Evolutionary conservation across 2,329 filamentous ascomycete species (phyloP).

Genomic region (Thelonectria discophora): DNA sequence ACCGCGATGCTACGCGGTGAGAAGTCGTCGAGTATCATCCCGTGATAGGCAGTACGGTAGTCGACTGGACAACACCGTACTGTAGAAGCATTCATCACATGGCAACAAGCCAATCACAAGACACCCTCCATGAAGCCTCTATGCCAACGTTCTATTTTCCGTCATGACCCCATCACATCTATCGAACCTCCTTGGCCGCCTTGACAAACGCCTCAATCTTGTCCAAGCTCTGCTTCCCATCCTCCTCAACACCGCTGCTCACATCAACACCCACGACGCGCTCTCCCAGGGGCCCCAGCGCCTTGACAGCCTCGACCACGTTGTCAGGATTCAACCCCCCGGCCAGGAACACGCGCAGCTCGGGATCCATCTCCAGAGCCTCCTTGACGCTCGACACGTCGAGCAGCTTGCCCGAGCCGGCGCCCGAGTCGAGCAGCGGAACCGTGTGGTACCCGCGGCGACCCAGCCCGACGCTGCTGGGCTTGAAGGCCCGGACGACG

Average conservation of each 20-base stretch:
- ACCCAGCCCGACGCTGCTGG: constrained; percentile 75
- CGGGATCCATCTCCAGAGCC: constrained; percentile 71
- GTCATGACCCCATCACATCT: constrained; percentile 30
- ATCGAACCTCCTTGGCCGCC: constrained; percentile 71
- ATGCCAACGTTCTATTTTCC: background rate
- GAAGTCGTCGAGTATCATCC: constrained; percentile 12
- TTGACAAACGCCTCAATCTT: constrained; percentile 85
- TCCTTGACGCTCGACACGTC: constrained; percentile 75
- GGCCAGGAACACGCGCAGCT: constrained; percentile 81
- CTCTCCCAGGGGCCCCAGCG: constrained; percentile 66
- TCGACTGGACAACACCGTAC: background rate
- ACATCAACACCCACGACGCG: constrained; percentile 88
- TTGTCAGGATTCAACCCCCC: constrained; percentile 86
- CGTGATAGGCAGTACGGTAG: constrained; percentile 10
- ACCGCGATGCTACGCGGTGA: constrained; percentile 5
- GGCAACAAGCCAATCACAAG: background rate
- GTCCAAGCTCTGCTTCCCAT: constrained; percentile 80
- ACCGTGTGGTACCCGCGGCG: constrained; percentile 82
- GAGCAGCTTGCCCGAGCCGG: constrained; percentile 82
- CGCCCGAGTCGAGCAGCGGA: constrained; percentile 86
- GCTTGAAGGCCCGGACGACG: constrained; percentile 86
- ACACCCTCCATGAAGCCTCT: no score
- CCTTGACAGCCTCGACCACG: constrained; percentile 71
- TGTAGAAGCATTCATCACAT: background rate
- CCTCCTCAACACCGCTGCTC: constrained; percentile 90